Evolutionary conservation across 495 filamentous ascomycete genomes (phyloP).

Genomic region (Trichoderma reesei): DNA sequence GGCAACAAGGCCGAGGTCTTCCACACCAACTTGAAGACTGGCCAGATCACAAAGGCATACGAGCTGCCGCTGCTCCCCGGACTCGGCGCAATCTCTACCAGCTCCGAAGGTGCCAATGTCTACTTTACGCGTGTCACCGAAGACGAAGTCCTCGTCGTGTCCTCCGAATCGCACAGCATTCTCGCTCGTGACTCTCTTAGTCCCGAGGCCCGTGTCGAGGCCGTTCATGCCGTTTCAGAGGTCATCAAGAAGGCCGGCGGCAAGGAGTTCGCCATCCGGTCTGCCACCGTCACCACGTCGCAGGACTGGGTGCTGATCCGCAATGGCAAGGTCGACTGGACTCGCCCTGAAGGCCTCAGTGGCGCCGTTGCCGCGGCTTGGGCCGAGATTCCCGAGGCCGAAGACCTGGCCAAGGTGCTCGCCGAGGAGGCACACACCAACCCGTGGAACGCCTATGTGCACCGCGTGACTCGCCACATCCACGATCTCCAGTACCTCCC

Average conservation of each 20-base stretch:
- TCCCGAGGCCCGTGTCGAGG: constrained; percentile 27
- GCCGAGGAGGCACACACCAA: constrained; percentile 80
- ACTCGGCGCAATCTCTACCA: constrained; percentile 67
- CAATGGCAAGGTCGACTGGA: constrained; percentile 74
- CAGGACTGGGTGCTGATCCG: constrained; percentile 79
- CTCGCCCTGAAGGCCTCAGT: constrained; percentile 68
- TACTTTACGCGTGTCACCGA: constrained; percentile 77
- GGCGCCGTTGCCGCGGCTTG: constrained; percentile 67
- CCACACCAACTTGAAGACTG: constrained; percentile 63
- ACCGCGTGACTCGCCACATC: constrained; percentile 74
- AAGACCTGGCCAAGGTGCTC: constrained; percentile 67
- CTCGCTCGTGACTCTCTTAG: constrained; percentile 61
- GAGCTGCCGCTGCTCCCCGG: constrained; percentile 58
- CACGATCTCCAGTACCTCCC: constrained; percentile 74
- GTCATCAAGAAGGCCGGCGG: constrained; percentile 55
- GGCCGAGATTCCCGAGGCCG: constrained; percentile 60
- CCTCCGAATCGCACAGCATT: constrained; percentile 66
- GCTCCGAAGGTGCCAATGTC: constrained; percentile 65
- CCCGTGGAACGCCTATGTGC: constrained; percentile 68
- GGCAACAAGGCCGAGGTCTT: constrained; percentile 79
- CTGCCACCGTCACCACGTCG: constrained; percentile 53
- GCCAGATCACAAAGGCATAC: constrained; percentile 60
- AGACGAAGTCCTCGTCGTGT: constrained; percentile 60
- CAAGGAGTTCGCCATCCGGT: constrained; percentile 63
- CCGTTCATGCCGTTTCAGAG: constrained; percentile 68